Percentiles rank a stretch among this genome's conserved stretches.
Conservation (phyloP, 495 filamentous ascomycete species). For the Jackrogersella minutella region DNA sequence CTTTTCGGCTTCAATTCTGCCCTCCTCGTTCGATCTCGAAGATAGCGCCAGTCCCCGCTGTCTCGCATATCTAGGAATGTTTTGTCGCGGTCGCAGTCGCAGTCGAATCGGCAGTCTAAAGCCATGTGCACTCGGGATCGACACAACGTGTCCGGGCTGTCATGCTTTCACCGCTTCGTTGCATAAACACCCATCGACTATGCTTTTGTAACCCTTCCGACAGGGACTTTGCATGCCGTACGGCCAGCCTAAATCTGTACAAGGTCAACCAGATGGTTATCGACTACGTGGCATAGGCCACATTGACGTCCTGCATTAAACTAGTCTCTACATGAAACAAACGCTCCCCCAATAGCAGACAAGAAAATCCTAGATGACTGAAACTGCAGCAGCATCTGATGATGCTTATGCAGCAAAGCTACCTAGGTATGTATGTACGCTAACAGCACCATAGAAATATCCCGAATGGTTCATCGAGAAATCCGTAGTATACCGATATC, state of each 20-base stretch:
- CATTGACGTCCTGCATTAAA: conserved; percentile 25
- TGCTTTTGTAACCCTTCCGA: conserved; percentile 10
- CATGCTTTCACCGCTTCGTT: conserved; percentile 34
- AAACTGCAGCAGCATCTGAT: conserved; percentile 38
- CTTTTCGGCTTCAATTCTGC: not conserved
- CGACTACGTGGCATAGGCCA: conserved; percentile 40
- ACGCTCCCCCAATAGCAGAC: conserved; percentile 34
- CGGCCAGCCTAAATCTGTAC: conserved; percentile 9
- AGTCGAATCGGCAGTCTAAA: conserved; percentile 6
- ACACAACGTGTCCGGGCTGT: conserved; percentile 2
- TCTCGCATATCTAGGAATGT: conserved; percentile 6
- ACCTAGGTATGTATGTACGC: conserved; percentile 27
- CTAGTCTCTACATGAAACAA: conserved; percentile 43
- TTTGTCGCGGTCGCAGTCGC: no score
- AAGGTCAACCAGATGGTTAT: conserved; percentile 19
- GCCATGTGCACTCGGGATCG: conserved; percentile 17
- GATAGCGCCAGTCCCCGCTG: not conserved
- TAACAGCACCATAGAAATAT: conserved; percentile 19
- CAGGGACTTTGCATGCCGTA: conserved; percentile 20
- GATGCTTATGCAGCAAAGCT: conserved; percentile 36
- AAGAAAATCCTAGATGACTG: conserved; percentile 21
- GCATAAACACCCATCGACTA: conserved; percentile 15
- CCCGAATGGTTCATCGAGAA: conserved; percentile 31
- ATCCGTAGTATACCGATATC: conserved; percentile 23
- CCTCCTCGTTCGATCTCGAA: conserved; percentile 10